Percentiles rank a stretch among this genome's conserved stretches.
Evolutionary conservation across 352 stramenopile genomes (phyloP).

Genomic region (Globisporangium echinulatum): DNA sequence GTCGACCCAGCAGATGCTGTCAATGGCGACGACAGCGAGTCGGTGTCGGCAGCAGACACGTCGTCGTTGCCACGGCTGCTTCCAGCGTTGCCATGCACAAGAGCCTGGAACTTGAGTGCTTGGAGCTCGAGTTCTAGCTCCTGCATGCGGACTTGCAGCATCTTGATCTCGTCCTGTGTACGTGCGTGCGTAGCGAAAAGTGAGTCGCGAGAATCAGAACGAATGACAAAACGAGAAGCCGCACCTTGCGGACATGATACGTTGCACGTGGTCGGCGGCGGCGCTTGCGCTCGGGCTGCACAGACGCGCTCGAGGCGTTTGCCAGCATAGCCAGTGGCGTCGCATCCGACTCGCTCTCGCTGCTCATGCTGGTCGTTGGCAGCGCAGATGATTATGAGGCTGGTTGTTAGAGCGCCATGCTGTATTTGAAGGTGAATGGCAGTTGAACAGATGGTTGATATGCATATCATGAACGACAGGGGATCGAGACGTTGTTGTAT

Average conservation of each 20-base stretch:
- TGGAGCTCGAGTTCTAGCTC: conserved; percentile 10
- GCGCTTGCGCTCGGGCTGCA: background rate
- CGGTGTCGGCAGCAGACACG: background rate
- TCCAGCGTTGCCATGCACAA: background rate
- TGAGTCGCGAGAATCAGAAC: background rate
- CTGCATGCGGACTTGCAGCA: conserved; percentile 2
- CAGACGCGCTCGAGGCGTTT: background rate
- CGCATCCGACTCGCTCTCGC: background rate
- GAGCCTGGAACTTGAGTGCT: conserved; percentile 5
- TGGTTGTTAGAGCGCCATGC: background rate
- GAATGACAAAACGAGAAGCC: background rate
- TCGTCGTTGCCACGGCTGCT: background rate
- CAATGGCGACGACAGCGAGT: background rate
- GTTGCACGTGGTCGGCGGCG: conserved; percentile 1
- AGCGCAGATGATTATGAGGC: background rate
- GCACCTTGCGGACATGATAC: conserved; percentile 9
- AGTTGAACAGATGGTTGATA: too few species aligned
- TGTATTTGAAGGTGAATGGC: too few species aligned
- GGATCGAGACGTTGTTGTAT: too few species aligned
- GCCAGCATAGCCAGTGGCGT: background rate
- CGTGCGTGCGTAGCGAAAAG: too few species aligned
- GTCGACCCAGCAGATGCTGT: background rate
- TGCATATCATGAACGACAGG: too few species aligned
- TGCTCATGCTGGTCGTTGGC: background rate
- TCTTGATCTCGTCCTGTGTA: conserved; percentile 2